Evolutionary conservation across 805 yeast genomes (phyloP), one percentile per base, ranked within the genome.

Genomic region (Debaryomyces prosopidis): DNA sequence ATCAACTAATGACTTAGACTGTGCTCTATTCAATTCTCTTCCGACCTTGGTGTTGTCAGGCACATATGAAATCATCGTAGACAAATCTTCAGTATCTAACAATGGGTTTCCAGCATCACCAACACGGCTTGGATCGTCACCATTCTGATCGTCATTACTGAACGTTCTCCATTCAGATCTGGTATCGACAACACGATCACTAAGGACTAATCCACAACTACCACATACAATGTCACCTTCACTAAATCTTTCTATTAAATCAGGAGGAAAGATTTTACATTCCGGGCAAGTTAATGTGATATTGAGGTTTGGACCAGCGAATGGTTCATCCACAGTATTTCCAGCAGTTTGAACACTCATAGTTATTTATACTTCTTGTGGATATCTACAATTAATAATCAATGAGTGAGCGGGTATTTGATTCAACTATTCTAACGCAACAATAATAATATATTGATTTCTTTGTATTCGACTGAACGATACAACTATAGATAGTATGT

Each of bases 221-320:
- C 96, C 98, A 72, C 99, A 92, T n/a, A 92, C 97, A 57, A 94
- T 90, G 66, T 92, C 99, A 35, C 99, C 99, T 65, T 92, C 98
- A 55, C 96, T 87, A 60, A 91, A 95, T 55, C 97, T 75, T 70
- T 92, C 99, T 19, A 91, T 88, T 51, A 92, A 76, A 59, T 92
- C 96, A 3, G 99, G 99, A 11, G 99, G 99, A 59, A 82, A 88
- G 28, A 88, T 91, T 62, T 89, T 87, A 71, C 99, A 92, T 62
- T 92, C 99, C 2, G 98, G 98, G 64, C 99, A 92, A 14, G 92
- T 84, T 51, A 92, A 75, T 11, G 89, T 87, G 53, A 92, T 90
- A 64, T 89, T 92, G 62, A 92, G 76, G 69, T 92, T 87, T 16
- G 90, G 90, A 27, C 94, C 95, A 47, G 62, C 66, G 54, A 68